Percentiles rank a stretch among this genome's conserved stretches.
These are phyloP conservation scores for Didymella lethalis DNA, from an alignment of 2,329 filamentous ascomycete genomes.

Conservation along the genomic window DNA sequence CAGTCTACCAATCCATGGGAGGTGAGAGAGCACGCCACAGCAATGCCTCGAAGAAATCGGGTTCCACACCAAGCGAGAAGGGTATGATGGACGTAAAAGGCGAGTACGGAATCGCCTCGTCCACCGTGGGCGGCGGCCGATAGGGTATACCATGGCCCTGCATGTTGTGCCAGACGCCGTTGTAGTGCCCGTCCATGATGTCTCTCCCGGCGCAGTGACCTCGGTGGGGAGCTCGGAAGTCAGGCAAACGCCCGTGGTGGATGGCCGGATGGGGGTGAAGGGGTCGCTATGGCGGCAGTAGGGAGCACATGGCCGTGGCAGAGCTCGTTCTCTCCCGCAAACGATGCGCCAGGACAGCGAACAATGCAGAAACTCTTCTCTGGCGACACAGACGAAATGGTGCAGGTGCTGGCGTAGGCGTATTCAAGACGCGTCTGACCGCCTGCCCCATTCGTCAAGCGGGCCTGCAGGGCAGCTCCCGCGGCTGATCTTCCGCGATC, in stretches of 20 bases:
- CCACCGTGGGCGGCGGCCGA: slow-evolving; percentile 62
- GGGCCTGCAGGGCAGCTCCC: slow-evolving; percentile 24
- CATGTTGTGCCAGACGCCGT: slow-evolving; percentile 43
- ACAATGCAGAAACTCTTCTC: slow-evolving; percentile 9
- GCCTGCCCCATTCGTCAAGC: slow-evolving; percentile 34
- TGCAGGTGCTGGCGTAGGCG: slow-evolving; percentile 6
- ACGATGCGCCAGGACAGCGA: slow-evolving; percentile 14
- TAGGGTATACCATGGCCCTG: slow-evolving; percentile 47
- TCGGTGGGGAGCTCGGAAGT: slow-evolving; percentile 8
- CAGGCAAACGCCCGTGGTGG: slow-evolving; percentile 9
- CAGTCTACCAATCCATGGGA: slow-evolving; percentile 20
- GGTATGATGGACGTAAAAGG: slow-evolving; percentile 82
- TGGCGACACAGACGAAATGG: slow-evolving; percentile 2
- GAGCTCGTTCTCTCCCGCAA: slow-evolving; percentile 12
- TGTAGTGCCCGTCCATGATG: slow-evolving; percentile 38
- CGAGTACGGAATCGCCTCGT: slow-evolving; percentile 82
- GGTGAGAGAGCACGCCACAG: slow-evolving; percentile 30
- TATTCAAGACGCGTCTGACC: slow-evolving; percentile 40
- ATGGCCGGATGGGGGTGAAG: neutral
- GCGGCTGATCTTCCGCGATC: slow-evolving; percentile 29
- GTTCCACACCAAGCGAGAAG: slow-evolving; percentile 72
- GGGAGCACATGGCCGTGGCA: slow-evolving; percentile 27
- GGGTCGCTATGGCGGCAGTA: slow-evolving; percentile 22
- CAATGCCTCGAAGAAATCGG: slow-evolving; percentile 28
- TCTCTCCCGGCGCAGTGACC: slow-evolving; percentile 2